These are phyloP conservation scores for Talaromyces sp. DNA, from an alignment of 2,329 filamentous ascomycete species.

Conservation along the genomic window DNA sequence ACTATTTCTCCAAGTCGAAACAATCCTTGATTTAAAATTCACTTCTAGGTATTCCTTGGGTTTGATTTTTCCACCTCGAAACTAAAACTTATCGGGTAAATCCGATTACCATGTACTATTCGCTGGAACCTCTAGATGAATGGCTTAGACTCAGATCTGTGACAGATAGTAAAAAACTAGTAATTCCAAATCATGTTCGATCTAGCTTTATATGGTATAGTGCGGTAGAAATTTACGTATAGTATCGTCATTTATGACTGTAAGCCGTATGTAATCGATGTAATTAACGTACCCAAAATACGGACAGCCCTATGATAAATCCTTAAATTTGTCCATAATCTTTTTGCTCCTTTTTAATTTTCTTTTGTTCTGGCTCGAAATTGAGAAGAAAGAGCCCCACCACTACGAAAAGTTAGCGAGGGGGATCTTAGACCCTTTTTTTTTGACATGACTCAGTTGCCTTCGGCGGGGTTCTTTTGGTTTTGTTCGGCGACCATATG, in stretches of 20 bases:
- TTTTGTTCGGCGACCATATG: slow-evolving; percentile 1
- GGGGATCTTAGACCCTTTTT: not conserved
- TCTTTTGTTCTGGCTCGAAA: not conserved
- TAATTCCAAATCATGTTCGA: slow-evolving; percentile 3
- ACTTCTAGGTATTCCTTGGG: not conserved
- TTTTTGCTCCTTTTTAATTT: not conserved
- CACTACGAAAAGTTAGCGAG: not conserved
- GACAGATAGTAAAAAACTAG: not conserved
- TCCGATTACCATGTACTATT: too few relatives aligned
- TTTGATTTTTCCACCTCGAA: not conserved
- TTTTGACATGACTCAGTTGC: not conserved
- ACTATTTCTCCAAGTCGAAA: not conserved
- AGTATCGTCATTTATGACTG: not conserved
- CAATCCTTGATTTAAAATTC: not conserved
- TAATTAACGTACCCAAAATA: not conserved
- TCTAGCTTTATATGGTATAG: not conserved
- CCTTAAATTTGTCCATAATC: not conserved
- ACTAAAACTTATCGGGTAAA: not conserved
- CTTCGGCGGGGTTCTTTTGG: not conserved
- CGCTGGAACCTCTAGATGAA: too few relatives aligned
- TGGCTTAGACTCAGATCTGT: not conserved
- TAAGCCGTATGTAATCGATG: not conserved
- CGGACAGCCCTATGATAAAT: not conserved
- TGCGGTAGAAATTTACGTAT: not conserved
- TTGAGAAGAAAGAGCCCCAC: not conserved